Evolutionary conservation across 345 rosid genomes (phyloP), one percentile per base, ranked within the genome.

Genomic region (Tarenaya hassleriana): DNA sequence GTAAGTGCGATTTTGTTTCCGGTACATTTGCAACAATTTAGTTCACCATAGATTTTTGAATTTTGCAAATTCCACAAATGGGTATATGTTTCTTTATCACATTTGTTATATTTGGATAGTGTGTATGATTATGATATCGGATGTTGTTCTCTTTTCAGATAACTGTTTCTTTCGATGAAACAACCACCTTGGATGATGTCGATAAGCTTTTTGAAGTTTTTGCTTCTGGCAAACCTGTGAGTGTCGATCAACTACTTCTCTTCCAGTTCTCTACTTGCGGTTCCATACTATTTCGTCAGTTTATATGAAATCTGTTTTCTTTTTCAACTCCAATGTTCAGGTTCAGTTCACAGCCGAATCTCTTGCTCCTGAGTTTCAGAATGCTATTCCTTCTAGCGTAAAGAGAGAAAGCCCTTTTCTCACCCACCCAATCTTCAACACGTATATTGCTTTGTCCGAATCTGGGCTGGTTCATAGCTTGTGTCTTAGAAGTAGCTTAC

Each of bases 111-210:
- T 8, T 8, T 60, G 56, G 53, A 60, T 17, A 52, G 21, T 47
- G 11, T 10, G 8, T 13, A 13, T 49, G 19, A 16, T n/a, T 46
- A 14, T 60, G 50, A n/a, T 18, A 8, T 10, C 50, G 34, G 32
- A 20, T 40, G 17, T 12, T 43, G 0, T 48, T 5, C 5, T 24
- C 15, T 52, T 70, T 59, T 20, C 85, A 92, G 97, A 73, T 92
- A 48, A 88, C 99, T 43, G 91, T 78, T 71, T 47, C 99, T 21
- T 92, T 92, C 47, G 98, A 92, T 42, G 98, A 92, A 70, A 92
- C 97, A 67, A 88, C 94, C 37, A 83, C 95, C 60, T 71, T 92
- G 77, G 94, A 81, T 62, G 98, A 92, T 74, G 88, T 88, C 40
- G 86, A 92, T 58, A 74, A 76, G 52, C 96, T 88, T 60, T 74